phyloP scores from a whole-genome alignment of 75 land plant species.

The Pseudotsuga menziesii region DNA sequence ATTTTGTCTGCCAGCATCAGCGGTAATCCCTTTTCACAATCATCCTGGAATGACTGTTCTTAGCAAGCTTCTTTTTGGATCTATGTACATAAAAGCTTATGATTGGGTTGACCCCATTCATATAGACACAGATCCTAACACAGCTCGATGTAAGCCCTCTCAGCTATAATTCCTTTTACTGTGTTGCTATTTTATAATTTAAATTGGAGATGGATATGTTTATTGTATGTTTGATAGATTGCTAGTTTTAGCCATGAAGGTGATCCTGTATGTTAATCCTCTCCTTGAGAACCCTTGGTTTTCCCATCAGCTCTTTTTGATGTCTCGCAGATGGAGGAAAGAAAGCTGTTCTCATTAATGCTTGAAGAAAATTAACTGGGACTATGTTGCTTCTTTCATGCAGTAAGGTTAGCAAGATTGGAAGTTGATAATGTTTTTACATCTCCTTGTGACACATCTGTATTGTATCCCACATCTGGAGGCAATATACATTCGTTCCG shows the following conservation, averaged over 20 bases:
- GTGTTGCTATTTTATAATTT: neutral
- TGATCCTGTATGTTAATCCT: neutral
- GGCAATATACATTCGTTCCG: slow-evolving; percentile 90
- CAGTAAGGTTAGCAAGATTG: slow-evolving; percentile 63
- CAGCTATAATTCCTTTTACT: neutral
- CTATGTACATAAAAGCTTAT: slow-evolving; percentile 45
- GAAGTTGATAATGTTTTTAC: slow-evolving; percentile 46
- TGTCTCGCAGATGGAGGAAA: neutral
- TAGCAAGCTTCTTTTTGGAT: slow-evolving; percentile 87
- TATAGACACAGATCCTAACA: slow-evolving; percentile 13
- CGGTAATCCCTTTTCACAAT: slow-evolving; percentile 85
- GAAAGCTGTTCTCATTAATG: neutral
- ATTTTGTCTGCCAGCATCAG: slow-evolving; percentile 84
- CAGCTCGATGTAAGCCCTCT: slow-evolving; percentile 24
- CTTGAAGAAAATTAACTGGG: neutral
- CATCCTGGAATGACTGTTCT: slow-evolving; percentile 98
- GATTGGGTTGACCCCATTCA: slow-evolving; percentile 27
- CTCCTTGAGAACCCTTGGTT: neutral
- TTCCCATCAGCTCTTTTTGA: neutral
- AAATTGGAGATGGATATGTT: neutral
- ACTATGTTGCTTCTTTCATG: slow-evolving; percentile 6
- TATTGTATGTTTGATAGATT: neutral
- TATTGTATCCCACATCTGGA: slow-evolving; percentile 72
- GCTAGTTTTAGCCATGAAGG: neutral
- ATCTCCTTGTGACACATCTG: slow-evolving; percentile 66